Conservation (phyloP, 768 basidiomycete genomes). For the Leucocoprinus birnbaumii region DNA sequence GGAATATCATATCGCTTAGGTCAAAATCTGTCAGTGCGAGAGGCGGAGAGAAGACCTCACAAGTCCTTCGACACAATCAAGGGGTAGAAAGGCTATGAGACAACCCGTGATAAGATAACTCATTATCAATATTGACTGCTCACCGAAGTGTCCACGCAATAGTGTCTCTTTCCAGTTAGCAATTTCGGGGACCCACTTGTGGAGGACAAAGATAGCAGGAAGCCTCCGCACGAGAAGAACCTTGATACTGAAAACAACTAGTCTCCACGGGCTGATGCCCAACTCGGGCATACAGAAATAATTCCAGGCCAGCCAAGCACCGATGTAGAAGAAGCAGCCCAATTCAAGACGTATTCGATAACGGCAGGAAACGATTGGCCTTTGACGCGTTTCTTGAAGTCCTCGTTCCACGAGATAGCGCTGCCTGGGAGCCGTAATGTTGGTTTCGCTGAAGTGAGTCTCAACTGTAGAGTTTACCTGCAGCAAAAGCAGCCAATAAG, state of each 20-base stretch:
- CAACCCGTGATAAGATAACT: no score
- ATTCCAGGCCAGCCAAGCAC: conserved; percentile 81
- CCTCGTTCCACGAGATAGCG: conserved; percentile 87
- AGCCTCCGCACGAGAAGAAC: conserved; percentile 79
- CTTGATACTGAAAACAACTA: conserved; percentile 62
- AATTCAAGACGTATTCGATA: conserved; percentile 84
- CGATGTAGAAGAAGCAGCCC: conserved; percentile 82
- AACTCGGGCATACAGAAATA: conserved; percentile 53
- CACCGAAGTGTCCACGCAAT: conserved; percentile 91
- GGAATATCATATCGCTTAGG: neutral
- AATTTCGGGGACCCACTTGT: conserved; percentile 88
- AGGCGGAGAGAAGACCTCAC: neutral
- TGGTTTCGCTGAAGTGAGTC: no score
- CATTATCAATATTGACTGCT: no score
- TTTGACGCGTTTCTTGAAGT: conserved; percentile 78
- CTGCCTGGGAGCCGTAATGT: neutral
- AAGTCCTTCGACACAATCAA: neutral
- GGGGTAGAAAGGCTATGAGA: no score
- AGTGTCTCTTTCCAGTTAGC: conserved; percentile 80
- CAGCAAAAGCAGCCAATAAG: conserved; percentile 81
- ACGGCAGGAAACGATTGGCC: conserved; percentile 87
- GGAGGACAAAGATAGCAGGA: conserved; percentile 73
- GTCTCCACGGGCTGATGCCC: conserved; percentile 66
- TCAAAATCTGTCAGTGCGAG: no score
- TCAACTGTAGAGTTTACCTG: conserved; percentile 34